Evolutionary conservation across 2,329 filamentous ascomycete genomes (phyloP), one percentile per base, ranked within the genome.

Genomic region (Aspergillus intermedius): DNA sequence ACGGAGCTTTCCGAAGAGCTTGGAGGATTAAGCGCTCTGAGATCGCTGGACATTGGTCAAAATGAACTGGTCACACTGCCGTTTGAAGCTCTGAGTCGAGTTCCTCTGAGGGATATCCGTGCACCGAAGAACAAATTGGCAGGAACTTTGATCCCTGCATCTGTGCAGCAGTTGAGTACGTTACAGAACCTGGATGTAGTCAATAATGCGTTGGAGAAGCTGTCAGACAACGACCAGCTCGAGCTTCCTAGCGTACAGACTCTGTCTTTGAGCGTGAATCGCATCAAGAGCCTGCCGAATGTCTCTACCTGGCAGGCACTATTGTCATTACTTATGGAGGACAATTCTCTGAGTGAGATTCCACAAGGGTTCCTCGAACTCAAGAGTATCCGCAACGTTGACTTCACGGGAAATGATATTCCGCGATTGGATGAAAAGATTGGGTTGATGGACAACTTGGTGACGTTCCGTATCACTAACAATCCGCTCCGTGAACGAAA

Each of bases 401-500:
- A 96, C 65, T 85, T 97, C 55, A 87, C 87, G 0, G 83, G 85
- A 56, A 98, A 98, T 61, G 83, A 93, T 54, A 82, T 98, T 43
- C 82, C 81, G 2, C 74, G 80, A 10, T 67, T 98, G 6, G 87
- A 93, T 25, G 78, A 88, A 0, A 83, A 83, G 54, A 81, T 97
- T 49, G 86, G 85, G 4, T 74, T 81, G 22, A 95, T 97, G 89
- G 82, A 88, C 5, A 83, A 72, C 41, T 72, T 98, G 8, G 78
- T 82, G 17, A 84, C 84, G 63, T 78, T 97, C 39, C 82, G 84
- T 4, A 75, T 98, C 28, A 84, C 83, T 40, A 90, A 89, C n/a
- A 98, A 98, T 60, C 93, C 93, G 0, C 73, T 98, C 12, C 79
- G 87, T 12, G 90, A 96, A 64, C 90, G 87, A 64, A 95, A 90